phyloP scores from a whole-genome alignment of 169 alveolate species.

The Fabrea salina region DNA sequence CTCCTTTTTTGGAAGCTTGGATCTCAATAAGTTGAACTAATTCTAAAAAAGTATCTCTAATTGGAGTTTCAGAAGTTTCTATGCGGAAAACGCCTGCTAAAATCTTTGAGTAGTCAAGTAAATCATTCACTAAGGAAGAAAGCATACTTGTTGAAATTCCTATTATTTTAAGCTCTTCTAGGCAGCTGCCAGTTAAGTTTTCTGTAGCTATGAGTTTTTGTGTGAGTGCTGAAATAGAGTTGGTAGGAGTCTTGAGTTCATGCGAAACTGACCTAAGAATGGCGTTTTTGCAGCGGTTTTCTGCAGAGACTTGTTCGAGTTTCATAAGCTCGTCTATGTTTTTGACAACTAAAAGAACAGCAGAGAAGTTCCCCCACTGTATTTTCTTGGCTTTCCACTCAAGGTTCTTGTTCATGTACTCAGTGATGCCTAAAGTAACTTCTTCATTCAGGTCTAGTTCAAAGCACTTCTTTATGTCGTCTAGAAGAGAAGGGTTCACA shows the following conservation, averaged over 20 bases:
- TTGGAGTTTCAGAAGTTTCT: neutral
- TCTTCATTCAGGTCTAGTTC: neutral
- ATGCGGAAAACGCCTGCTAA: neutral
- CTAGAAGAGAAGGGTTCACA: no score
- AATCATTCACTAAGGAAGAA: slow-evolving; percentile 2
- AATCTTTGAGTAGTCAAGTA: slow-evolving; percentile 13
- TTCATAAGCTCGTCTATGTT: neutral
- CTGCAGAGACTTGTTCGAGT: neutral
- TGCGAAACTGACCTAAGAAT: slow-evolving; percentile 15
- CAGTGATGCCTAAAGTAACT: neutral
- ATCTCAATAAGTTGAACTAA: neutral
- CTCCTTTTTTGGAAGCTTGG: neutral
- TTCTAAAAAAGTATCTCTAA: neutral
- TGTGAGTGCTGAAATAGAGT: no score
- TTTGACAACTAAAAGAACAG: neutral
- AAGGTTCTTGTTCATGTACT: neutral
- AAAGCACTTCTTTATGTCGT: neutral
- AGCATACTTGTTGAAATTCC: neutral
- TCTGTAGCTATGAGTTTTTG: no score
- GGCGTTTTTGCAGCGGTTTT: neutral
- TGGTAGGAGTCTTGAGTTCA: neutral
- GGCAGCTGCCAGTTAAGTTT: no score
- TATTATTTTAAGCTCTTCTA: no score
- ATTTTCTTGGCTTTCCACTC: neutral
- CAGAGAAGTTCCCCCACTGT: neutral